These are phyloP conservation scores for Aspergillus pseudoglaucus DNA, from an alignment of 2,329 filamentous ascomycete species.

Conservation along the genomic window DNA sequence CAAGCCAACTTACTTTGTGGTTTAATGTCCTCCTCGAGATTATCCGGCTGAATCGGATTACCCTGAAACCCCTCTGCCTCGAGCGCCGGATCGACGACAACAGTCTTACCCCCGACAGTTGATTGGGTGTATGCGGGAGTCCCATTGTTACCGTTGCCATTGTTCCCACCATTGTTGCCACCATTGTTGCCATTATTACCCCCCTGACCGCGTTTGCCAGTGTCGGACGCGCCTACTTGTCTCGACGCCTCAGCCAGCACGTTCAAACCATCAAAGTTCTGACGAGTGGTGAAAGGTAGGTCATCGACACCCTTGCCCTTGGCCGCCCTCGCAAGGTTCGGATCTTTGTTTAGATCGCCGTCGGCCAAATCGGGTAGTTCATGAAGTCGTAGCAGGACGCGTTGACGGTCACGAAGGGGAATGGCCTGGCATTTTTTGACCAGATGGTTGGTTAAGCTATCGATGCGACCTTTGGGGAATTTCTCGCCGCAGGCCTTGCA, in stretches of 20 bases:
- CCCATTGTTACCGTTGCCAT: background rate
- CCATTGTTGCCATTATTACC: background rate
- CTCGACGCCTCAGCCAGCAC: constrained; percentile 83
- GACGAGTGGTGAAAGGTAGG: constrained; percentile 43
- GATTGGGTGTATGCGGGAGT: constrained; percentile 31
- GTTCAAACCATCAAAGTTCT: constrained; percentile 73
- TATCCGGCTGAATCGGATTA: constrained; percentile 20
- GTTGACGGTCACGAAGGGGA: constrained; percentile 65
- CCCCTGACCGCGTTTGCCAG: constrained; percentile 34
- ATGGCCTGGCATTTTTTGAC: constrained; percentile 82
- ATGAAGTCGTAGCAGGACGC: constrained; percentile 65
- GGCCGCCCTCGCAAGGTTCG: constrained; percentile 23
- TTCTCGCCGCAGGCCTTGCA: constrained; percentile 83
- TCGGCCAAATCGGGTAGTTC: constrained; percentile 55
- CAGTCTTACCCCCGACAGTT: constrained; percentile 35
- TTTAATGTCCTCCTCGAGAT: constrained; percentile 21
- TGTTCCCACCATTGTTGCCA: background rate
- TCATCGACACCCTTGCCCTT: constrained; percentile 31
- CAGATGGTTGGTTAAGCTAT: constrained; percentile 73
- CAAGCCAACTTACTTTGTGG: constrained; percentile 13
- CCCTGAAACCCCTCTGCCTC: constrained; percentile 36
- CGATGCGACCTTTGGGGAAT: constrained; percentile 83
- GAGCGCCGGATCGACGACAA: constrained; percentile 38
- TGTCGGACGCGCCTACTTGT: constrained; percentile 56
- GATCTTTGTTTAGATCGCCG: constrained; percentile 34